These are phyloP conservation scores for Saitozyma podzolica DNA, from an alignment of 768 basidiomycete species.

Conservation along the genomic window DNA sequence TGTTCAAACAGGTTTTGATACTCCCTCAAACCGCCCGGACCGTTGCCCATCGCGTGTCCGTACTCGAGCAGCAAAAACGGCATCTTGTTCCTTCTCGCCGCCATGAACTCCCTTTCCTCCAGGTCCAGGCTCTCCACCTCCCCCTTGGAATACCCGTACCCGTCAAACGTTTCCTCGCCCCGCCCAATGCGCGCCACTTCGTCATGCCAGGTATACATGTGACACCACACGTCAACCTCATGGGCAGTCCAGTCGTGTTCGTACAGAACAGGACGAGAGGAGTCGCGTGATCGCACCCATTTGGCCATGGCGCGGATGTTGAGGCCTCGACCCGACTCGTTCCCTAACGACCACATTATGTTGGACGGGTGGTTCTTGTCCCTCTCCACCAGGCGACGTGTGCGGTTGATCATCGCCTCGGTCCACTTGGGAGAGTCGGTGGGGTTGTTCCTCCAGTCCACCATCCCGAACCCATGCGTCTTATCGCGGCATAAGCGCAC, in stretches of 20 bases:
- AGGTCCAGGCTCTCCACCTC: slow-evolving; percentile 1
- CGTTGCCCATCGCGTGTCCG: slow-evolving; percentile 22
- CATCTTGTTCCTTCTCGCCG: neutral
- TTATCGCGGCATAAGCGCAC: too few relatives aligned
- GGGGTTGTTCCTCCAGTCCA: slow-evolving; percentile 8
- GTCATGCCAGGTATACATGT: slow-evolving; percentile 6
- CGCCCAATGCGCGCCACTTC: slow-evolving; percentile 10
- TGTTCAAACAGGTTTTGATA: slow-evolving; percentile 16
- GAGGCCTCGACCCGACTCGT: slow-evolving; percentile 5
- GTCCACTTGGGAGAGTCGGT: neutral
- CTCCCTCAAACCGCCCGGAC: slow-evolving; percentile 14
- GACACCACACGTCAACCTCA: slow-evolving; percentile 6
- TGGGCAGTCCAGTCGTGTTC: slow-evolving; percentile 3
- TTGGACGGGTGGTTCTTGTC: slow-evolving; percentile 11
- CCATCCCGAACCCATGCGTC: slow-evolving; percentile 10
- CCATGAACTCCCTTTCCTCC: neutral
- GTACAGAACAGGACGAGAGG: slow-evolving; percentile 13
- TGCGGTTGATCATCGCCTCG: slow-evolving; percentile 8
- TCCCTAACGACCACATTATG: slow-evolving; percentile 12
- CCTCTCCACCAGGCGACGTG: slow-evolving; percentile 2
- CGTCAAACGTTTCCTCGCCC: neutral
- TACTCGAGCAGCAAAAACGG: slow-evolving; percentile 16
- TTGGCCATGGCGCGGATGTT: slow-evolving; percentile 14
- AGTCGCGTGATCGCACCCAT: slow-evolving; percentile 7
- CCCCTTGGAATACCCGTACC: too few relatives aligned